These are phyloP conservation scores for Hymenoscyphus linearis DNA, from an alignment of 2,329 filamentous ascomycete species.

Conservation along the genomic window DNA sequence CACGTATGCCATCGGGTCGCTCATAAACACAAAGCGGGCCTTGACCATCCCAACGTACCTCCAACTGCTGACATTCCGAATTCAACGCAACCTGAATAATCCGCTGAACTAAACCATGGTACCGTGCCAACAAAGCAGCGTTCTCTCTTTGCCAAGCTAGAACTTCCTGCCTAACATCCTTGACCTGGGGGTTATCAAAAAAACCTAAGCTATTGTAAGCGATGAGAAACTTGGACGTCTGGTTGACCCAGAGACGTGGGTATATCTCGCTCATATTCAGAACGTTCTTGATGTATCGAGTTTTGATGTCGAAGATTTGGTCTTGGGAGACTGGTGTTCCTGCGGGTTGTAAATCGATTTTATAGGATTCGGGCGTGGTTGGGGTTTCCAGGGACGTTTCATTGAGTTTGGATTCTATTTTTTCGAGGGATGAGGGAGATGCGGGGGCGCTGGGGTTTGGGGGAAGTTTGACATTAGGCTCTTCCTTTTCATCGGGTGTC, in stretches of 20 bases:
- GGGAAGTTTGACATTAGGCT: conserved; percentile 1
- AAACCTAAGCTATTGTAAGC: conserved; percentile 41
- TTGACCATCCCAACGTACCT: conserved; percentile 9
- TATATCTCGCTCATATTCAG: conserved; percentile 31
- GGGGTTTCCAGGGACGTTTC: not conserved
- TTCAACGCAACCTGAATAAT: conserved; percentile 9
- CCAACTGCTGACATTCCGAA: conserved; percentile 4
- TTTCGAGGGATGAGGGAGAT: not conserved
- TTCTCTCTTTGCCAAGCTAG: conserved; percentile 40
- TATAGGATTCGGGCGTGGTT: not conserved
- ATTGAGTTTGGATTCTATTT: not conserved
- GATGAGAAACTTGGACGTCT: conserved; percentile 45
- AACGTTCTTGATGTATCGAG: conserved; percentile 1
- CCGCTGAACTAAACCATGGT: conserved; percentile 7
- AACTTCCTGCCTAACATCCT: conserved; percentile 33
- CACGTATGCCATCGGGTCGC: conserved; percentile 4
- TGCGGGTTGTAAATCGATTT: not conserved
- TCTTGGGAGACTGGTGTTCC: not conserved
- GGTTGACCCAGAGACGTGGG: conserved; percentile 43
- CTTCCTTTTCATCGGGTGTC: not conserved
- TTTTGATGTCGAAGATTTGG: conserved; percentile 4
- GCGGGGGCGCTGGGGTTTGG: conserved; percentile 2
- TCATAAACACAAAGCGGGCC: conserved; percentile 7
- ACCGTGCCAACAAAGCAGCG: conserved; percentile 2
- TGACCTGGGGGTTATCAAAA: conserved; percentile 37